Conservation (phyloP, 371 early-diverging fungal species). For the Mortierella sp. region DNA sequence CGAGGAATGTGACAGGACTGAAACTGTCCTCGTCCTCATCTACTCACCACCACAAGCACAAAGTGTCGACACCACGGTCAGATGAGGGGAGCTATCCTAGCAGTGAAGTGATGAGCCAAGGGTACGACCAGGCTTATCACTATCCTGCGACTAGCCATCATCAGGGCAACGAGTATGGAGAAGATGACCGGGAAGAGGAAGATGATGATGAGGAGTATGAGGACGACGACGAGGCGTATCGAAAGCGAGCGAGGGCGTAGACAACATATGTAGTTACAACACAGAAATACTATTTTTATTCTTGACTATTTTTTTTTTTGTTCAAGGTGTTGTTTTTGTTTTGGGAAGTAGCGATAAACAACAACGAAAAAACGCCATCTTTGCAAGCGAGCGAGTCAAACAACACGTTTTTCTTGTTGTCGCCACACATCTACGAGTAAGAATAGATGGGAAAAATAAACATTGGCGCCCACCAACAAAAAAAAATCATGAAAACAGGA, state of each 20-base stretch:
- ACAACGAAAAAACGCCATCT: neutral
- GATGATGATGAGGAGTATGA: slow-evolving; percentile 30
- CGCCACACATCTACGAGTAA: neutral
- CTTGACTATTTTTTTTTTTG: neutral
- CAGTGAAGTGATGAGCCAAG: slow-evolving; percentile 15
- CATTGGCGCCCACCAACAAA: neutral
- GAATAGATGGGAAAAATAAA: neutral
- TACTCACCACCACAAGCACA: slow-evolving; percentile 24
- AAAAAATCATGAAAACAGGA: neutral
- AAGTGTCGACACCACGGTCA: slow-evolving; percentile 35
- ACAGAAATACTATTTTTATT: neutral
- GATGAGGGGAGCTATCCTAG: slow-evolving; percentile 31
- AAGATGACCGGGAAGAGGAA: slow-evolving; percentile 22
- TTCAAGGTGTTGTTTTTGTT: neutral
- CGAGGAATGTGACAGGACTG: slow-evolving; percentile 46
- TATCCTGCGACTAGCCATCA: slow-evolving; percentile 16
- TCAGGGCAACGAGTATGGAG: slow-evolving; percentile 21
- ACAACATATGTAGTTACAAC: neutral
- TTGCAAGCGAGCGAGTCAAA: neutral
- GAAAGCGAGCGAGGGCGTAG: slow-evolving; percentile 36
- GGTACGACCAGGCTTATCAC: neutral
- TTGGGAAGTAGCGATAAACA: neutral
- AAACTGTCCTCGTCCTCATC: slow-evolving; percentile 41
- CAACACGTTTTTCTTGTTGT: neutral
- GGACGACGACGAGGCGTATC: slow-evolving; percentile 39